These are phyloP conservation scores for Sanghuangporus sanghuang DNA, from an alignment of 1,284 basidiomycete species.

Conservation along the genomic window DNA sequence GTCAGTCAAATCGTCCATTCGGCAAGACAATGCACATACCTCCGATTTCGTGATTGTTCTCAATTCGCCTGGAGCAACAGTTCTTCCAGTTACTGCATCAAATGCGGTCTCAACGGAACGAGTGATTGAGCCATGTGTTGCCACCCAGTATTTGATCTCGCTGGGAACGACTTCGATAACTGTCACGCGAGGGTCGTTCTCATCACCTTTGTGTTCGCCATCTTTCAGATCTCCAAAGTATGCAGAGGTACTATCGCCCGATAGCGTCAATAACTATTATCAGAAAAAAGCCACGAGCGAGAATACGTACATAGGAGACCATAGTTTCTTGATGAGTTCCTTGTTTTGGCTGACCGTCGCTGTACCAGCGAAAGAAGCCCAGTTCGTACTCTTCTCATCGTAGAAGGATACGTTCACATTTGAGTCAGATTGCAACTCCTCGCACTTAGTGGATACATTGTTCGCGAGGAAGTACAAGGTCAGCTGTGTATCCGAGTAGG, in stretches of 20 bases:
- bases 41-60: slow-evolving; percentile 58
- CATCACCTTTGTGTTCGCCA: slow-evolving; percentile 80
- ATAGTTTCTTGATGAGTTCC: slow-evolving; percentile 64
- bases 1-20: not conserved
- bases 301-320: slow-evolving; percentile 49
- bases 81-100: slow-evolving; percentile 49
- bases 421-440: slow-evolving; percentile 69
- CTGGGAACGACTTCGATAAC: slow-evolving; percentile 79
- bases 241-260: slow-evolving; percentile 46
- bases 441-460: slow-evolving; percentile 69
- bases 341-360: slow-evolving; percentile 65
- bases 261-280: not conserved
- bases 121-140: slow-evolving; percentile 40
- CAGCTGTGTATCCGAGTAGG: slow-evolving; percentile 40
- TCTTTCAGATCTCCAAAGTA: slow-evolving; percentile 90
- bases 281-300: not conserved
- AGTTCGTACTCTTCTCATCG: slow-evolving; percentile 68
- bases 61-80: slow-evolving; percentile 58
- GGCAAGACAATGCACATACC: slow-evolving; percentile 31
- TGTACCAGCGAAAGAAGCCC: slow-evolving; percentile 80
- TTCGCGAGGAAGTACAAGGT: slow-evolving; percentile 75
- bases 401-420: slow-evolving; percentile 81
- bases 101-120: slow-evolving; percentile 49
- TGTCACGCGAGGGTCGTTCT: slow-evolving; percentile 75
- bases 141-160: slow-evolving; percentile 78